Evolutionary conservation across 2,329 filamentous ascomycete genomes (phyloP), one percentile per base, ranked within the genome.

Genomic region (Colletotrichum godetiae): DNA sequence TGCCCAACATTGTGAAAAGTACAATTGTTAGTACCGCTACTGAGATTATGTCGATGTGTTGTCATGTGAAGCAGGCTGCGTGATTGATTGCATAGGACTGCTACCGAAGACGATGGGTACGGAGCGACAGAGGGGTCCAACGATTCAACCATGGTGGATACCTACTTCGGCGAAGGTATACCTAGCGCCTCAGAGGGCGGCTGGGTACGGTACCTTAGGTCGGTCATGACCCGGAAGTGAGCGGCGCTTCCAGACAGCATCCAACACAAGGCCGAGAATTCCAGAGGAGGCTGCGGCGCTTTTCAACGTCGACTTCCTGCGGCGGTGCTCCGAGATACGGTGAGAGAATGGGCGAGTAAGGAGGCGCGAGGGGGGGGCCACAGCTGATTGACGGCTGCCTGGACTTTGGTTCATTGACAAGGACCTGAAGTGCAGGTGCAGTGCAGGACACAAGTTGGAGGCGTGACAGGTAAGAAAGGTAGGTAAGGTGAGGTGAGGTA

Each of bases 371-470:
- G 35, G 33, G 33, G 29, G 56, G 11, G 13, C 10, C 46, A n/a
- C n/a, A 55, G 56, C 37, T 52, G 63, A 59, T 66, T 64, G 70
- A 73, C 66, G 70, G 59, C 53, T 69, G 66, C 66, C 70, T 73
- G 59, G 42, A n/a, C 62, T 35, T 35, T 57, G 57, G 68, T 63
- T 33, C 53, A 69, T 56, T 53, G 27, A 35, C 19, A 12, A 37
- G 13, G 29, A 60, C 19, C 52, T 29, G 10, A n/a, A 49, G 42
- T 8, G 29, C 67, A 22, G 58, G 35, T 31, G 12, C 27, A 29
- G 27, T 29, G 27, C 2, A 29, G 27, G 27, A 29, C 5, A 29
- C 27, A 29, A 3, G 27, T 29, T 29, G 27, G 27, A 29, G 27
- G 27, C 27, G 27, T 29, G 2, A 27, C 27, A 27, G 27, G 27